Conservation (phyloP, 139 green algal genomes). For the Micromonas pusilla region DNA sequence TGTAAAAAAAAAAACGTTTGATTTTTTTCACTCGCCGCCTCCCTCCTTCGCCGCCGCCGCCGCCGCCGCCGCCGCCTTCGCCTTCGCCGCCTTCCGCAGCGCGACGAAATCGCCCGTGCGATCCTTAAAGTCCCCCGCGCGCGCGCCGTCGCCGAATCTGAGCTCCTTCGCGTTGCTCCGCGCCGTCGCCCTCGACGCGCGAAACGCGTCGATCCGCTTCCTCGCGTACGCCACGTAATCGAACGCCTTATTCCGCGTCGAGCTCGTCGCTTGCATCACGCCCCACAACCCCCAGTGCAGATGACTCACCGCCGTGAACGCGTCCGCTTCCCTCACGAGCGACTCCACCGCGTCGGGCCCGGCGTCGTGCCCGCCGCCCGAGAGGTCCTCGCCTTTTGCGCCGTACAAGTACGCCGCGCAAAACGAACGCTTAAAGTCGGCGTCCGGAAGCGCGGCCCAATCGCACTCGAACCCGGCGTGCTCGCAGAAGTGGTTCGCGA, state of each 20-base stretch:
- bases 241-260: constrained; percentile 19
- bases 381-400: not conserved
- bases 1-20: no score
- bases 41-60: no score
- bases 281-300: constrained; percentile 90
- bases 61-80: no score
- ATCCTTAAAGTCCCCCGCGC: not conserved
- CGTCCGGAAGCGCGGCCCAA: constrained; percentile 50
- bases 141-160: not conserved
- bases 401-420: not conserved
- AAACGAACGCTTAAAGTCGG: not conserved
- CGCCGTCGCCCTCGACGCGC: not conserved
- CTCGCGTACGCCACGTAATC: constrained; percentile 15
- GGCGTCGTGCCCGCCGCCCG: constrained; percentile 9
- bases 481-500: constrained; percentile 94
- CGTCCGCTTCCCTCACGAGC: constrained; percentile 60
- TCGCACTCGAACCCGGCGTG: constrained; percentile 94
- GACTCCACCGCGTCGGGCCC: not conserved
- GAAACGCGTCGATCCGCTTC: not conserved
- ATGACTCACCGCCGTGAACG: constrained; percentile 75
- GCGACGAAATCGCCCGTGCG: no score
- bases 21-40: no score
- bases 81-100: no score
- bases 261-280: constrained; percentile 56
- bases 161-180: not conserved